Evolutionary conservation across 148 eudicot genomes (phyloP).

Genomic region (Talinum fruticosum): DNA sequence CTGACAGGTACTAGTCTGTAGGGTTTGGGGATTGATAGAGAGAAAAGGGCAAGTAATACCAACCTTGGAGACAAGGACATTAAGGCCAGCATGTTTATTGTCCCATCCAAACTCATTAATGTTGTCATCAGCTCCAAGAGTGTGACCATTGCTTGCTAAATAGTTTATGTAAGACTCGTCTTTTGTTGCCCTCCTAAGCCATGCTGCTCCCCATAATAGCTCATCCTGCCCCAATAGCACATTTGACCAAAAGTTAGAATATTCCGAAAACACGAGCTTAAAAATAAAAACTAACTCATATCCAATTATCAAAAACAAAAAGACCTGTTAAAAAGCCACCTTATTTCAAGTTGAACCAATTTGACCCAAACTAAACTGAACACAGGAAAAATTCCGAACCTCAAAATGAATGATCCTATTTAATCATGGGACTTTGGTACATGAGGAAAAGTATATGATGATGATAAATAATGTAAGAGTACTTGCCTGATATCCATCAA

Average conservation of each 20-base stretch:
- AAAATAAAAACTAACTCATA: background rate
- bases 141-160: slow-evolving; percentile 69
- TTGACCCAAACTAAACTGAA: background rate
- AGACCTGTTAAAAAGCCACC: too few relatives aligned
- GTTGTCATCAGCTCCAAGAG: slow-evolving; percentile 84
- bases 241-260: background rate
- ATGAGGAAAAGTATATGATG: background rate
- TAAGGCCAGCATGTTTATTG: slow-evolving; percentile 94
- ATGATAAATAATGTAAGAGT: background rate
- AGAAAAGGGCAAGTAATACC: background rate
- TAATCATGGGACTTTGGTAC: background rate
- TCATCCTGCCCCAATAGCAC: slow-evolving; percentile 57
- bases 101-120: slow-evolving; percentile 97
- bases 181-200: slow-evolving; percentile 82
- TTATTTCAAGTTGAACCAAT: too few relatives aligned
- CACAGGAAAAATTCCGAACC: too few relatives aligned
- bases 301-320: background rate
- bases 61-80: slow-evolving; percentile 90
- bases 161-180: slow-evolving; percentile 63
- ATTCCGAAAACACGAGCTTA: background rate
- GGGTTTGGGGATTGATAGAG: too few relatives aligned
- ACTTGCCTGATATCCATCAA: slow-evolving; percentile 83
- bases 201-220: slow-evolving; percentile 94
- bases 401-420: background rate
- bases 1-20: too few relatives aligned